phyloP scores from a whole-genome alignment of 371 early-diverging fungal species.

The Circinella umbellata region DNA sequence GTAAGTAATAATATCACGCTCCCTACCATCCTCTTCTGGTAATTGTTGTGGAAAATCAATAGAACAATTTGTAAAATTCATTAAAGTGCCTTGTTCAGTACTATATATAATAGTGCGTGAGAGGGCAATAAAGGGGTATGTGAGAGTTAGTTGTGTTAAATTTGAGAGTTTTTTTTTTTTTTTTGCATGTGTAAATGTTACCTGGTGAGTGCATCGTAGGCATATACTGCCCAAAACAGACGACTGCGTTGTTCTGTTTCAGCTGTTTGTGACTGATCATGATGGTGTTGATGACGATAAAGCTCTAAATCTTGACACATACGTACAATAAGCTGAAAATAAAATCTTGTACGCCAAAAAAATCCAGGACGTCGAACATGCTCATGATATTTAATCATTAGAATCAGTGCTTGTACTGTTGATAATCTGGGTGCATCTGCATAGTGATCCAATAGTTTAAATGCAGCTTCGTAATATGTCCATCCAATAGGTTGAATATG shows the following conservation, averaged over 20 bases:
- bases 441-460: slow-evolving; percentile 39
- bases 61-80: slow-evolving; percentile 22
- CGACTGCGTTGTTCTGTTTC: slow-evolving; percentile 23
- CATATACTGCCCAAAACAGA: slow-evolving; percentile 33
- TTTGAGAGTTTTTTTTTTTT: too few species aligned
- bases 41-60: slow-evolving; percentile 24
- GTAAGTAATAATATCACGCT: slow-evolving; percentile 11
- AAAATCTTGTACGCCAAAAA: slow-evolving; percentile 46
- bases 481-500: slow-evolving; percentile 38
- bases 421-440: slow-evolving; percentile 48
- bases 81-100: slow-evolving; percentile 26
- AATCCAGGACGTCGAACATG: slow-evolving; percentile 47
- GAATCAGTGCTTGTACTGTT: slow-evolving; percentile 50
- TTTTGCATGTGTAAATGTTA: background rate
- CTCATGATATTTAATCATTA: slow-evolving; percentile 54
- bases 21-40: slow-evolving; percentile 21
- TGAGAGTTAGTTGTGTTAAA: too few species aligned
- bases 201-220: slow-evolving; percentile 34
- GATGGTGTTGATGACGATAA: slow-evolving; percentile 5
- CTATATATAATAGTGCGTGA: slow-evolving; percentile 11
- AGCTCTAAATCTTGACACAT: slow-evolving; percentile 48
- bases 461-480: slow-evolving; percentile 41
- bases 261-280: slow-evolving; percentile 2
- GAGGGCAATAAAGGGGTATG: too few species aligned
- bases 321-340: slow-evolving; percentile 40